Evolutionary conservation across 768 basidiomycete species (phyloP).

Genomic region (Daedaleopsis sinensis): DNA sequence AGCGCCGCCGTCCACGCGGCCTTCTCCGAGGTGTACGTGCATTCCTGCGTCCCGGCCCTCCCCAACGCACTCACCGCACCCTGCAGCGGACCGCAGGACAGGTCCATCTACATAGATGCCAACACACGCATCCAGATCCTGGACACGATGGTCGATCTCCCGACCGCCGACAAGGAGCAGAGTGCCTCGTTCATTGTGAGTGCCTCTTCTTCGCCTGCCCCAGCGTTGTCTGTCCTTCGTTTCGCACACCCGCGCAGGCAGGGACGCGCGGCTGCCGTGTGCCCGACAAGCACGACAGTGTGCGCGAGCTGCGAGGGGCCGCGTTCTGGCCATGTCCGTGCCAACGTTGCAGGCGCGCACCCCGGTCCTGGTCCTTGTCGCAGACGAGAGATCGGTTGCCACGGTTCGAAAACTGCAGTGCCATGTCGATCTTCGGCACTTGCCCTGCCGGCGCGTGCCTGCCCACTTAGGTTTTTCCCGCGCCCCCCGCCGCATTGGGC

Average conservation of each 20-base stretch:
- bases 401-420: neutral
- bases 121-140: slow-evolving; percentile 81
- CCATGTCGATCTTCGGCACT: neutral
- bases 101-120: slow-evolving; percentile 48
- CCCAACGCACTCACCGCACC: neutral
- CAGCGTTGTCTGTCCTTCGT: neutral
- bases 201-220: slow-evolving; percentile 16
- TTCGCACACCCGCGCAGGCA: neutral
- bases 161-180: slow-evolving; percentile 58
- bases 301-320: neutral
- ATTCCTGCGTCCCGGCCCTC: neutral
- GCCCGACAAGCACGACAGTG: neutral
- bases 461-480: slow-evolving; percentile 1
- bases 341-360: slow-evolving; percentile 3
- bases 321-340: slow-evolving; percentile 5
- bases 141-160: slow-evolving; percentile 76
- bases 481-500: neutral
- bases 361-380: neutral
- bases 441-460: neutral
- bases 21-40: slow-evolving; percentile 46
- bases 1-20: slow-evolving; percentile 55
- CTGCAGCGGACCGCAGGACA: slow-evolving; percentile 34
- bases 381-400: neutral
- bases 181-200: slow-evolving; percentile 75
- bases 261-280: neutral